Percentiles rank a stretch among this genome's conserved stretches.
Conservation (phyloP, 1,139 yeast species). For the Pichia sp. region DNA sequence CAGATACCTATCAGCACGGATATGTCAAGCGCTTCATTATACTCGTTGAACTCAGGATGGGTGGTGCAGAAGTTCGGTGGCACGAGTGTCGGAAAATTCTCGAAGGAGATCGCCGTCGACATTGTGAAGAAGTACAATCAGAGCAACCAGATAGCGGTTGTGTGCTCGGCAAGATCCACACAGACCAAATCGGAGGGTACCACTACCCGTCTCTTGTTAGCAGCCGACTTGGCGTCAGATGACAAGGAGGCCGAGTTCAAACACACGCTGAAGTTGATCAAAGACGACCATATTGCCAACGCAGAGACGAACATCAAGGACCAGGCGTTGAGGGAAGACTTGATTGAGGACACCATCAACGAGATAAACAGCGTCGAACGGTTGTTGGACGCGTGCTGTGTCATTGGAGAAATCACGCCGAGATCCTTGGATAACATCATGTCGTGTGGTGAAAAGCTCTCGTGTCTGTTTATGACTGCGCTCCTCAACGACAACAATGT, state of each 20-base stretch:
- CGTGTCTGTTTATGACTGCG: constrained; percentile 85
- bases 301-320: constrained; percentile 55
- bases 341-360: constrained; percentile 52
- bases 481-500: constrained; percentile 78
- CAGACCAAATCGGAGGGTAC: constrained; percentile 93
- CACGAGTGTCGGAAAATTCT: constrained; percentile 95
- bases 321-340: constrained; percentile 40
- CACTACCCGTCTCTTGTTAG: constrained; percentile 72
- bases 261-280: constrained; percentile 54
- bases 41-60: constrained; percentile 49
- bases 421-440: constrained; percentile 85
- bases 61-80: constrained; percentile 95
- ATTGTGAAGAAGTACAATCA: constrained; percentile 65
- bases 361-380: constrained; percentile 69
- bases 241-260: constrained; percentile 46
- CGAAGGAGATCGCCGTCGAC: constrained; percentile 76
- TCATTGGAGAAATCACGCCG: constrained; percentile 87
- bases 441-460: constrained; percentile 90
- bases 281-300: constrained; percentile 72
- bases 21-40: constrained; percentile 25
- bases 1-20: neutral
- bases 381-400: constrained; percentile 77
- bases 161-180: constrained; percentile 92
- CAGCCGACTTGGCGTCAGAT: constrained; percentile 74
- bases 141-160: constrained; percentile 79